These are phyloP conservation scores for Blastomyces emzantsi DNA, from an alignment of 2,329 filamentous ascomycete species.

Conservation along the genomic window DNA sequence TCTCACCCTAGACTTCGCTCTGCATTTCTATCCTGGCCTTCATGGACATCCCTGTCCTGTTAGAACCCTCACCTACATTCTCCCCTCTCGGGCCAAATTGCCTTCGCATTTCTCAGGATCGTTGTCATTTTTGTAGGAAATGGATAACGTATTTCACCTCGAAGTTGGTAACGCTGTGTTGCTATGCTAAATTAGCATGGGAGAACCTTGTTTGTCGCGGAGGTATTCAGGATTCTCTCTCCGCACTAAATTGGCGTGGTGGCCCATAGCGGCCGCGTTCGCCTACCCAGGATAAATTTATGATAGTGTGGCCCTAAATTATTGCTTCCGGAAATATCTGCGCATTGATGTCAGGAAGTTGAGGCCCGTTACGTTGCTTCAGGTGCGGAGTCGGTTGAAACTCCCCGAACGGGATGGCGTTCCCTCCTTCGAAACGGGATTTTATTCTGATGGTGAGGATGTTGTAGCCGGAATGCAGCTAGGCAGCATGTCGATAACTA, in stretches of 20 bases:
- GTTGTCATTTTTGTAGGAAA: too few species aligned
- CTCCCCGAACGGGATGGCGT: neutral
- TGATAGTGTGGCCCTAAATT: neutral
- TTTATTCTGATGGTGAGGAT: neutral
- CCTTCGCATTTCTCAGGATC: too few species aligned
- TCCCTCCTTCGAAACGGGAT: neutral
- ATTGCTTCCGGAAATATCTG: neutral
- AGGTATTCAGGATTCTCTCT: neutral
- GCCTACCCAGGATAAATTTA: too few species aligned
- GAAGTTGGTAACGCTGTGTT: neutral
- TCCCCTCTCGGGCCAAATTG: too few species aligned
- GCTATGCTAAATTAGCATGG: neutral
- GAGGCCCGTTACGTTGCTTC: neutral
- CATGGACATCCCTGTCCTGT: neutral
- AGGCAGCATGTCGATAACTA: neutral
- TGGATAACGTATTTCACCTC: too few species aligned
- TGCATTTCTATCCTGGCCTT: neutral
- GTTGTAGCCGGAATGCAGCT: neutral
- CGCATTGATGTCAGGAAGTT: neutral
- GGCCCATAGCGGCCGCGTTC: neutral
- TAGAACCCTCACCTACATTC: too few species aligned
- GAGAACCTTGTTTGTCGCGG: neutral
- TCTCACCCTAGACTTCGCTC: neutral
- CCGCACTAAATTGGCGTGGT: neutral
- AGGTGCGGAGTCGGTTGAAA: neutral